Conservation (phyloP, 306 rosid species). For the Quercus robur region DNA sequence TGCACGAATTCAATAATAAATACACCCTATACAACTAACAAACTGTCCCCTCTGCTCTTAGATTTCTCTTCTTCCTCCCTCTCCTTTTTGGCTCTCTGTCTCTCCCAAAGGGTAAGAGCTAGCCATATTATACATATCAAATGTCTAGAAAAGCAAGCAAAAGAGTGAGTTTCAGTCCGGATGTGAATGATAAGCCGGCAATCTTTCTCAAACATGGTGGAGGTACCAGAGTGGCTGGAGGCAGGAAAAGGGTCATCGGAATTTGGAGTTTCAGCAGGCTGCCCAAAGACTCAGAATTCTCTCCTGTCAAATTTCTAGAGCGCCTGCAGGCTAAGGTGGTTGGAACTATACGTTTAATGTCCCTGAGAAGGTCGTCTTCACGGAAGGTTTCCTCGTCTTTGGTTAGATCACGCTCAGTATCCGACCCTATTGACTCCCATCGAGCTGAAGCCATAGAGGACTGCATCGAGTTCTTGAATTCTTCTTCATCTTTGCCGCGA, state of each 20-base stretch:
- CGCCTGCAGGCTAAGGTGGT: constrained; percentile 62
- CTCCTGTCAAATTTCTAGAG: constrained; percentile 54
- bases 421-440: constrained; percentile 69
- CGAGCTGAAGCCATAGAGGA: constrained; percentile 81
- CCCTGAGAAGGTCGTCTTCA: constrained; percentile 51
- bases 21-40: constrained; percentile 18
- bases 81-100: background rate
- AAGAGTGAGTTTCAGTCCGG: constrained; percentile 72
- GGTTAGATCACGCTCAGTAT: constrained; percentile 61
- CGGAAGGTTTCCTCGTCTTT: constrained; percentile 73
- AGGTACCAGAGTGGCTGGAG: constrained; percentile 27
- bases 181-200: constrained; percentile 54
- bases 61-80: constrained; percentile 3
- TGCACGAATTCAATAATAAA: constrained; percentile 27
- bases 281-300: constrained; percentile 39
- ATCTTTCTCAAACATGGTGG: constrained; percentile 37
- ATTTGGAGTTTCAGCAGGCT: constrained; percentile 44
- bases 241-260: constrained; percentile 43
- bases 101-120: background rate
- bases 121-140: background rate
- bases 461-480: constrained; percentile 83
- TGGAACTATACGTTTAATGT: constrained; percentile 45
- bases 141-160: constrained; percentile 63
- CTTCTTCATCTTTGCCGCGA: constrained; percentile 73
- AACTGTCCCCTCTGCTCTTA: constrained; percentile 27